Evolutionary conservation across 1,284 basidiomycete genomes (phyloP).

Genomic region (Agaricales sp.): DNA sequence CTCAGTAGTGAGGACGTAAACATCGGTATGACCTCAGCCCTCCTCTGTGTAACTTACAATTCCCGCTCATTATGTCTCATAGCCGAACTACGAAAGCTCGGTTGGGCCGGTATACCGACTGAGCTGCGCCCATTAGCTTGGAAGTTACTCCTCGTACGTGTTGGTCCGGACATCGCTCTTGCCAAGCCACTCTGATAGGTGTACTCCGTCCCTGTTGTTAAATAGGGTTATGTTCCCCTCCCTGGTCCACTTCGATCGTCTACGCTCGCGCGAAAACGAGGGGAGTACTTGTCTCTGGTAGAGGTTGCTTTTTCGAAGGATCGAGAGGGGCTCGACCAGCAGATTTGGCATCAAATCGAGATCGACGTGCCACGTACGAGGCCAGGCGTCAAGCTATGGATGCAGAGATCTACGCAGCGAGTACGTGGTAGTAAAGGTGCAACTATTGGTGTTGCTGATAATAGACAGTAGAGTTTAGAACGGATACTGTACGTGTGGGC

Average conservation of each 20-base stretch:
- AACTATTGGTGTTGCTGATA: neutral
- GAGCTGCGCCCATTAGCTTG: constrained; percentile 89
- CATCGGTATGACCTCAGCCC: constrained; percentile 41
- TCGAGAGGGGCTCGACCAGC: constrained; percentile 76
- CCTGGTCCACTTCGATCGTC: constrained; percentile 68
- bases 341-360: constrained; percentile 98
- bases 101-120: constrained; percentile 92
- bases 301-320: constrained; percentile 87
- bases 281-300: constrained; percentile 86
- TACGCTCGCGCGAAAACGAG: constrained; percentile 81
- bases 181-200: neutral
- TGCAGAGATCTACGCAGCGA: constrained; percentile 78
- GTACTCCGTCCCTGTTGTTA: no score
- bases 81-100: constrained; percentile 81
- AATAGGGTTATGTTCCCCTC: constrained; percentile 88
- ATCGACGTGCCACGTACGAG: constrained; percentile 93
- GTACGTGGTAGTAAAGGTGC: constrained; percentile 31
- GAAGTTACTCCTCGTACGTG: constrained; percentile 87
- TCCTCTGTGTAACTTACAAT: no score
- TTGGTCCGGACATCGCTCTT: no score
- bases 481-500: constrained; percentile 96
- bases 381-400: constrained; percentile 87
- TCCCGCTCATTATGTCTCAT: constrained; percentile 8
- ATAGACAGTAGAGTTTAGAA: constrained; percentile 67
- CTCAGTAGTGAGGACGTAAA: constrained; percentile 62